These are phyloP conservation scores for Nakaseomyces bracarensis DNA, from an alignment of 1,139 yeast genomes.

Conservation along the genomic window DNA sequence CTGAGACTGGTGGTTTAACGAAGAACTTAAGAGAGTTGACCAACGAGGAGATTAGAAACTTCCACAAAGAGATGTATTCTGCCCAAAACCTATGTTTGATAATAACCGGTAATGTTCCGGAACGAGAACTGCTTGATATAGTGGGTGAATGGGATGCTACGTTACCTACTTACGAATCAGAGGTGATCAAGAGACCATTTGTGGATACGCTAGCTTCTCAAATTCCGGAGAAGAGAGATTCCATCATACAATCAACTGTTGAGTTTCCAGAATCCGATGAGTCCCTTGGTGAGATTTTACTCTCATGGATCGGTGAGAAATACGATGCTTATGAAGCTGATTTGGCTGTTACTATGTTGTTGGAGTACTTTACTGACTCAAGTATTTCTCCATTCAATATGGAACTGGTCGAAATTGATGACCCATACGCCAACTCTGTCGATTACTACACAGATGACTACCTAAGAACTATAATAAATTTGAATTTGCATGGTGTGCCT, in stretches of 20 bases:
- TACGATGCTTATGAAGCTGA: conserved; percentile 45
- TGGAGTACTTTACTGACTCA: conserved; percentile 71
- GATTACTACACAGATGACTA: conserved; percentile 66
- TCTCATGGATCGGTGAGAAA: conserved; percentile 81
- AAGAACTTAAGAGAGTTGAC: conserved; percentile 65
- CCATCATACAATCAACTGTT: conserved; percentile 41
- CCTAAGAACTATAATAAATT: conserved; percentile 47
- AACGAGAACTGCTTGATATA: conserved; percentile 52
- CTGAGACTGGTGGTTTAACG: conserved; percentile 92
- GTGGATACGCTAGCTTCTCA: conserved; percentile 57
- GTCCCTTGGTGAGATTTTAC: conserved; percentile 63
- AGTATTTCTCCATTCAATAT: conserved; percentile 61
- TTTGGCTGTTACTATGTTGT: conserved; percentile 62
- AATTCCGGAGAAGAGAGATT: conserved; percentile 32
- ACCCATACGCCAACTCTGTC: conserved; percentile 72
- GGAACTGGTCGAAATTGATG: conserved; percentile 67
- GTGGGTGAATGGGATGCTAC: conserved; percentile 58
- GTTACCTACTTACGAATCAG: conserved; percentile 36
- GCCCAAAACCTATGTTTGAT: conserved; percentile 81
- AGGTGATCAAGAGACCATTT: conserved; percentile 57
- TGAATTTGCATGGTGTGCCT: conserved; percentile 70
- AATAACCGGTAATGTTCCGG: conserved; percentile 77
- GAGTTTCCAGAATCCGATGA: conserved; percentile 90
- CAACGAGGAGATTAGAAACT: conserved; percentile 64
- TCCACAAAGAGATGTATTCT: conserved; percentile 64